Conservation (phyloP, 169 alveolate genomes). For the Eimeria zaria region DNA sequence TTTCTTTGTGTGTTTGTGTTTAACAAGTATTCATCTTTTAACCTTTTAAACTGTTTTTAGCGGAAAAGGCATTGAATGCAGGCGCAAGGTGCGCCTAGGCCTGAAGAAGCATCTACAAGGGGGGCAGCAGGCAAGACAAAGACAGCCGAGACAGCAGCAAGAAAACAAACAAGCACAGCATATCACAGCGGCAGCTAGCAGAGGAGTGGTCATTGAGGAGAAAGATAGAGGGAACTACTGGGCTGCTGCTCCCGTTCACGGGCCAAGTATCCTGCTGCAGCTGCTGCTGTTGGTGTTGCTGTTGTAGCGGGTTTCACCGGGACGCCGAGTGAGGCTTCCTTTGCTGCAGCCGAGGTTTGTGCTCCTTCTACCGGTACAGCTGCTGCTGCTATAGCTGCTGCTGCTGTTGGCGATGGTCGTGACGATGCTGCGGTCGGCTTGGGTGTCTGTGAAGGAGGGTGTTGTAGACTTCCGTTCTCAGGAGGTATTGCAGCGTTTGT, state of each 20-base stretch:
- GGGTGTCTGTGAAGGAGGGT: constrained; percentile 30
- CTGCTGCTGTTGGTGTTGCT: background rate
- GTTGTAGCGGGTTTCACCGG: background rate
- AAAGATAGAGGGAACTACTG: background rate
- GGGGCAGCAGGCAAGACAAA: background rate
- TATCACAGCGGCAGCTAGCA: background rate
- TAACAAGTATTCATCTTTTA: background rate
- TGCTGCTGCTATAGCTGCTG: background rate
- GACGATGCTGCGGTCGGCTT: background rate
- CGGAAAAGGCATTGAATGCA: too few species aligned
- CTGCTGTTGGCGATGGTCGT: background rate
- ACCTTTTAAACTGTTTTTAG: too few species aligned
- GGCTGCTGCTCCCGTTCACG: background rate
- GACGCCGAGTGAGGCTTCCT: background rate
- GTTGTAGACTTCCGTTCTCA: constrained; percentile 71
- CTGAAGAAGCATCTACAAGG: background rate
- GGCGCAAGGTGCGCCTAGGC: background rate
- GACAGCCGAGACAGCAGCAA: background rate
- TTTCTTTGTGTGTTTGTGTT: background rate
- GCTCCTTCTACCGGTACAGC: too few species aligned
- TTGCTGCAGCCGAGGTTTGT: constrained; percentile 23
- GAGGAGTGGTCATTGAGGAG: background rate
- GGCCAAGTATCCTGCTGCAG: too few species aligned
- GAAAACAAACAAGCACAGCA: background rate
- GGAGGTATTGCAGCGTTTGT: constrained; percentile 33